Evolutionary conservation across 257 asterid genomes (phyloP), one percentile per base, ranked within the genome.

Genomic region (Vinca minor): DNA sequence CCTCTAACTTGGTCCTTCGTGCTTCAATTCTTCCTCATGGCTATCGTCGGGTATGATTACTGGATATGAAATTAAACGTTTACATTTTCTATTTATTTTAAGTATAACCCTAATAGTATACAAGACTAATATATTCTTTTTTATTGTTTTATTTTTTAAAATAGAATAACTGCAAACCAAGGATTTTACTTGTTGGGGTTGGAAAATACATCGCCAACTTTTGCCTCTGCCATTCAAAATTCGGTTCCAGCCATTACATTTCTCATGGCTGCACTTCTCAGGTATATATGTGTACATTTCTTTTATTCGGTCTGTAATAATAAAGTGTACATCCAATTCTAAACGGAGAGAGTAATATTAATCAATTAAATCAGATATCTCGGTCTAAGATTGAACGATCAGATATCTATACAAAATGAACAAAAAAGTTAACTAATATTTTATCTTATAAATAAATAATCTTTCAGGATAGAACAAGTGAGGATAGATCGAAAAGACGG

Each of bases 201-300:
- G 78, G 98, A 92, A 73, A 74, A 89, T 73, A 92, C 98, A 28
- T 89, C 98, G 0, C 98, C 98, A 1, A 92, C 98, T 4, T 92
- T 92, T 73, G 98, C 98, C 28, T 92, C 98, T 2, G 96, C 98
- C 8, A 89, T 92, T 26, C 98, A 92, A 59, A 92, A 92, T 46
- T 92, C 96, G 13, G 98, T 92, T 67, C 98, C 98, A 5, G 98
- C 98, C 73, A 85, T 92, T 62, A 92, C 98, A 13, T 92, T 92
- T 77, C 85, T 92, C 71, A 85, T 92, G 96, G 98, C 98, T 2
- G 86, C 46, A 47, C 0, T 85, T 1, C 95, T 92, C 76, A 84
- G 96, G 98, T 81, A 86, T 69, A 73, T 41, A 11, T 8, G 20
- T 14, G 1, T 28, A 10, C 29, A n/a, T 32, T 38, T 39, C 31